These are phyloP conservation scores for Rhytidhysteron rufulum DNA, from an alignment of 2,329 filamentous ascomycete species.

Conservation along the genomic window DNA sequence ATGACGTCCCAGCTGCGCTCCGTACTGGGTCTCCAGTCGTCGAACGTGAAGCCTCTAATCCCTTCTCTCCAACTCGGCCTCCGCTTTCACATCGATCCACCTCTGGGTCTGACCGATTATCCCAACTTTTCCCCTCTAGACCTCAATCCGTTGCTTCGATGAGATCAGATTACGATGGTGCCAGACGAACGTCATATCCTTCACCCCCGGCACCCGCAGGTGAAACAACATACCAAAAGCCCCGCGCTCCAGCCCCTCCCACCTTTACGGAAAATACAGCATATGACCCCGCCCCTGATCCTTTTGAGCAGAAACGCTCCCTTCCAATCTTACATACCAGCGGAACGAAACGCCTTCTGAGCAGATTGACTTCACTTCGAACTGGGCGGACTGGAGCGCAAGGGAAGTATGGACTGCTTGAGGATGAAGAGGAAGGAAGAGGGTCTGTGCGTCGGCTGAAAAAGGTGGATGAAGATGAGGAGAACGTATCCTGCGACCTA, in stretches of 20 bases:
- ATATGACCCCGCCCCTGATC: conserved; percentile 20
- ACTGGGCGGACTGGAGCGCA: conserved; percentile 11
- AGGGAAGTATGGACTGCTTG: conserved; percentile 24
- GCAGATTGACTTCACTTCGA: conserved; percentile 26
- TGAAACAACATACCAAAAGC: conserved; percentile 26
- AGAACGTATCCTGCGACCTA: conserved; percentile 24
- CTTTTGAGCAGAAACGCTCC: conserved; percentile 15
- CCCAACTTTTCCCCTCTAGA: conserved; percentile 35
- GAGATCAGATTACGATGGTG: conserved; percentile 15
- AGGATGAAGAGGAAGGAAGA: conserved; percentile 26
- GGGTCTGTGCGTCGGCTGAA: conserved; percentile 10
- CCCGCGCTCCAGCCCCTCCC: conserved; percentile 28
- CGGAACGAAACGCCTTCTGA: conserved; percentile 27
- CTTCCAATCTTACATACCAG: conserved; percentile 15
- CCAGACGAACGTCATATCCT: conserved; percentile 26
- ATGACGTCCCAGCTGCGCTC: conserved; percentile 24
- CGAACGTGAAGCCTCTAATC: too few species aligned
- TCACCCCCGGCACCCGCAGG: conserved; percentile 21
- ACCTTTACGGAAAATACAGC: conserved; percentile 26
- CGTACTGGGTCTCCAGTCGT: conserved; percentile 26
- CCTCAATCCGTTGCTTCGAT: conserved; percentile 23
- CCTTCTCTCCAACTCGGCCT: conserved; percentile 17
- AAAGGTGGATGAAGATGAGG: conserved; percentile 27
- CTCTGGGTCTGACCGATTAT: conserved; percentile 29
- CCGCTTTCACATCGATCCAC: conserved; percentile 23